Evolutionary conservation across 345 rosid species (phyloP), one percentile per base, ranked within the genome.

Genomic region (Rhodomyrtus tomentosa): DNA sequence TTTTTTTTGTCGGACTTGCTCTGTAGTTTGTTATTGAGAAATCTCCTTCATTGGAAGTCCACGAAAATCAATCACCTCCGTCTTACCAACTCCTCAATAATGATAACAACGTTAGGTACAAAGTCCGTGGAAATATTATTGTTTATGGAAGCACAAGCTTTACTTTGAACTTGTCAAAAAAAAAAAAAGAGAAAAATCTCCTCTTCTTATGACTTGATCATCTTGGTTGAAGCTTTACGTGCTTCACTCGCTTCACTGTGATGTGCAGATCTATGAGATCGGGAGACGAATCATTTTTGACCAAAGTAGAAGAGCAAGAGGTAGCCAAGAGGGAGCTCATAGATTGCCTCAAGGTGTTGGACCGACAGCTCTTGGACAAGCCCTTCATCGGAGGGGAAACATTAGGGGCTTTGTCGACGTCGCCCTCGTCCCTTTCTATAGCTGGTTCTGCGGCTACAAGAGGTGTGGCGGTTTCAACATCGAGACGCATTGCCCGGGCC

Each of bases 341-440:
- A 20, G 91, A 88, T 62, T 49, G 40, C 12, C n/a, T 90, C 50
- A 88, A 89, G 72, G 49, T 80, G 25, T 11, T 89, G 68, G 89
- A 90, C 29, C 84, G 84, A 29, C 83, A 80, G 53, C 88, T 90
- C 3, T 86, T 89, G 9, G 90, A 87, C 42, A 68, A 87, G 68
- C 82, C 89, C 14, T 91, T 49, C 85, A 89, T 87, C 13, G 87
- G 85, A 2, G 92, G 89, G 5, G 88, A 88, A 2, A 42, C 24
- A 4, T 84, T 88, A 25, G 88, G 91, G 32, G n/a, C n/a, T 87
- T 11, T 15, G 87, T 89, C 32, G 91, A 87, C 50, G 27, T 87
- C 3, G 12, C 56, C 9, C 49, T 86, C 21, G 84, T 90, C 15
- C 89, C 89, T 4, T 82, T 48, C 81, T 62, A 36, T 13, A 6